phyloP scores from a whole-genome alignment of 495 filamentous ascomycete species.

The Xylaria sp. region DNA sequence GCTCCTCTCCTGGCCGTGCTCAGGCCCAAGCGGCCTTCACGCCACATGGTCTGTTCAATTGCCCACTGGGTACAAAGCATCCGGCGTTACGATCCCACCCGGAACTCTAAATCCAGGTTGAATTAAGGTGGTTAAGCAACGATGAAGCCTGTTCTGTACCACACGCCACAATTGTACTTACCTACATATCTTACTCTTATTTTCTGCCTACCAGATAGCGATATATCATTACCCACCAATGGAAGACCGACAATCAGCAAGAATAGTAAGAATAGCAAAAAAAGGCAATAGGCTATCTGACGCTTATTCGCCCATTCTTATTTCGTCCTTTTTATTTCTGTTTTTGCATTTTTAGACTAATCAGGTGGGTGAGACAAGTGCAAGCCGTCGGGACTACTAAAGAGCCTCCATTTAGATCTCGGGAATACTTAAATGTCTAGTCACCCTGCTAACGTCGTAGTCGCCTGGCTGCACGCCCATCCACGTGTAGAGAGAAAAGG shows the following conservation, averaged over 20 bases:
- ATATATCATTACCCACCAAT: too few species aligned
- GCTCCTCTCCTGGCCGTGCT: conserved; percentile 3
- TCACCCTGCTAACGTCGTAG: conserved; percentile 11
- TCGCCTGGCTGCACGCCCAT: conserved; percentile 8
- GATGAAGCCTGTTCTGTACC: not conserved
- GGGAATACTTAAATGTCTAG: not conserved
- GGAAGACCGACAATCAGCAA: not conserved
- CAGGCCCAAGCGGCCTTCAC: conserved; percentile 4
- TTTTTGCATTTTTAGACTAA: conserved; percentile 15
- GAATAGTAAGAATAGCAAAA: not conserved
- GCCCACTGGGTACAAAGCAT: conserved; percentile 10
- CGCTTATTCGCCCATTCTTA: conserved; percentile 21
- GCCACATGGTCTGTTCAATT: conserved; percentile 6
- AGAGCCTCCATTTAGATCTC: conserved; percentile 12
- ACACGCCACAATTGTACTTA: conserved; percentile 21
- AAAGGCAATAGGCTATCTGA: not conserved
- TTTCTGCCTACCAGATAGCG: not conserved
- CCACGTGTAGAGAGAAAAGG: conserved; percentile 23
- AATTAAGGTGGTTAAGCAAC: conserved; percentile 7
- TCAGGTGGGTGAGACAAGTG: not conserved
- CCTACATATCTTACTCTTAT: too few species aligned
- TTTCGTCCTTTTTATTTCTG: not conserved
- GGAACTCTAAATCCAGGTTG: conserved; percentile 12
- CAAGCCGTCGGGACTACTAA: not conserved
- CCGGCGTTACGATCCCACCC: not conserved